Percentiles rank a stretch among this genome's conserved stretches.
Conservation (phyloP, 208 protist species). For the Tritrichomonas musculus region DNA sequence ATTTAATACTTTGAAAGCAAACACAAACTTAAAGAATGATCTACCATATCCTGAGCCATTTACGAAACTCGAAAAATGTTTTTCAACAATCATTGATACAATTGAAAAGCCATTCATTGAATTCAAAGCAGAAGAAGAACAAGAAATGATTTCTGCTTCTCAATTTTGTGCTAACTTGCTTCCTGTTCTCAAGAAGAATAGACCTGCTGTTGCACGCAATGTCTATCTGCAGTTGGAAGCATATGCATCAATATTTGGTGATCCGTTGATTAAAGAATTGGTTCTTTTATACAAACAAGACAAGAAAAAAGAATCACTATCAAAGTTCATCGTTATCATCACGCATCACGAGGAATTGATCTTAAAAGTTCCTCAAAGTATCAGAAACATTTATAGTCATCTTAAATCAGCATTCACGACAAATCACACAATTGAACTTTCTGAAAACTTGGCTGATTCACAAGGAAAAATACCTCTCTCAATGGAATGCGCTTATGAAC, state of each 20-base stretch:
- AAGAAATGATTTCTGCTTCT: not conserved
- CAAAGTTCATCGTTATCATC: not conserved
- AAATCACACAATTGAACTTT: not conserved
- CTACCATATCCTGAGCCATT: not conserved
- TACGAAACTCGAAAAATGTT: not conserved
- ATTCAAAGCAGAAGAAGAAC: not conserved
- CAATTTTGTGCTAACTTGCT: not conserved
- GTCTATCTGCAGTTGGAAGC: not conserved
- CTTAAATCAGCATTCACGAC: not conserved
- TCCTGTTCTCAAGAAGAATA: not conserved
- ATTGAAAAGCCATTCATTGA: not conserved
- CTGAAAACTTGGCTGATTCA: no score
- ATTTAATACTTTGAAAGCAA: not conserved
- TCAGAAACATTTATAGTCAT: not conserved
- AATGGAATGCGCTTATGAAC: no score
- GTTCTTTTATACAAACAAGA: no score
- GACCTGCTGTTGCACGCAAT: not conserved
- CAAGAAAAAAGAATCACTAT: not conserved
- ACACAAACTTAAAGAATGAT: not conserved
- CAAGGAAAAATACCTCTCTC: no score
- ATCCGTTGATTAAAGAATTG: not conserved
- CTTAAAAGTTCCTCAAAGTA: not conserved
- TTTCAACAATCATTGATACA: not conserved
- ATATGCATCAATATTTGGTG: not conserved
- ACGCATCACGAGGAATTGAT: not conserved